Conservation (phyloP, 2,329 filamentous ascomycete species). For the Hypoxylon sp. region DNA sequence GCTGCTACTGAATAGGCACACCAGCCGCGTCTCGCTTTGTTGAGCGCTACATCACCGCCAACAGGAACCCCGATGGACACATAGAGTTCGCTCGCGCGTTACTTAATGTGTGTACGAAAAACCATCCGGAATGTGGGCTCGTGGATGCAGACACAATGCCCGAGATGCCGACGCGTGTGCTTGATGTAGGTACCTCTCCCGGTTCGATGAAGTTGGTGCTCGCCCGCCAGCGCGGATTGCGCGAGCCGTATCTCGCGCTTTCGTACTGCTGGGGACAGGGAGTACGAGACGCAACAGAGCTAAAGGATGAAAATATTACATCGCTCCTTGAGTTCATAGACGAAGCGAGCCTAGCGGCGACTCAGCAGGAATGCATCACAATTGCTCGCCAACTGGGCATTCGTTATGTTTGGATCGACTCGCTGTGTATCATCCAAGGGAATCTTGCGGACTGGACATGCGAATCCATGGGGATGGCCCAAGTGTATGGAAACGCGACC, state of each 20-base stretch:
- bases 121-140: conserved; percentile 30
- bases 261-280: conserved; percentile 46
- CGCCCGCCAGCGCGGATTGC: conserved; percentile 8
- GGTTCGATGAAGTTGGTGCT: conserved; percentile 26
- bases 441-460: conserved; percentile 32
- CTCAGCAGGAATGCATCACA: conserved; percentile 36
- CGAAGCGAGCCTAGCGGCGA: conserved; percentile 33
- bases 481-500: conserved; percentile 37
- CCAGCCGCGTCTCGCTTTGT: conserved; percentile 30
- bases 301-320: conserved; percentile 31
- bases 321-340: conserved; percentile 31
- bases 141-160: not conserved
- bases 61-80: conserved; percentile 26
- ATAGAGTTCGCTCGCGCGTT: conserved; percentile 26
- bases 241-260: conserved; percentile 42
- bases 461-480: conserved; percentile 36
- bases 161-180: conserved; percentile 38
- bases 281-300: conserved; percentile 6
- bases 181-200: conserved; percentile 27
- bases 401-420: conserved; percentile 41
- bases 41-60: conserved; percentile 16
- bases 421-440: conserved; percentile 40
- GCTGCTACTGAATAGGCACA: conserved; percentile 20
- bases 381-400: conserved; percentile 38
- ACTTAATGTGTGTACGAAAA: conserved; percentile 17